These are phyloP conservation scores for Ganoderma boninense DNA, from an alignment of 1,284 basidiomycete species.

Conservation along the genomic window DNA sequence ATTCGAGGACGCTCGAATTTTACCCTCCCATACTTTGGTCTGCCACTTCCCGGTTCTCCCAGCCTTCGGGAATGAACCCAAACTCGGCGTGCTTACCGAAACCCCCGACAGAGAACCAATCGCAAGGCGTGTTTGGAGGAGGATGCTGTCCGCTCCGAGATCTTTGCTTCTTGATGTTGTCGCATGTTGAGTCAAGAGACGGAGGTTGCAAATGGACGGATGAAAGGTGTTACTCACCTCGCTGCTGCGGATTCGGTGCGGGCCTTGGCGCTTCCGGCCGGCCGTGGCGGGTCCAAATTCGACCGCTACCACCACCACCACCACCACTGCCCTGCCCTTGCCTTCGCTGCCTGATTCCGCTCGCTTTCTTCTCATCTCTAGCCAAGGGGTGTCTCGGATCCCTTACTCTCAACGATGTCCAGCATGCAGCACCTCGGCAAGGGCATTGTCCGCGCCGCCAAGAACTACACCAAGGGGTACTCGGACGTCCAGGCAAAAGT, in stretches of 20 bases:
- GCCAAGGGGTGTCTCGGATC: background rate
- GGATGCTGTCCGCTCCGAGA: too few species aligned
- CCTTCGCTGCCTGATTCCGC: background rate
- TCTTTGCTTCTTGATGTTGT: too few species aligned
- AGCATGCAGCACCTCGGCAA: slow-evolving; percentile 78
- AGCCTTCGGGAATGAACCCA: background rate
- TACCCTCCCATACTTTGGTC: background rate
- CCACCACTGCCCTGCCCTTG: background rate
- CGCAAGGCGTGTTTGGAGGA: too few species aligned
- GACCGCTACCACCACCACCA: background rate
- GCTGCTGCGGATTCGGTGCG: background rate
- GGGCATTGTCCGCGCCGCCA: slow-evolving; percentile 85
- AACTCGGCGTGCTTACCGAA: too few species aligned
- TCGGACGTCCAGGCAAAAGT: slow-evolving; percentile 96
- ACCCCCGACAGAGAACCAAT: background rate
- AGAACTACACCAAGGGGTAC: slow-evolving; percentile 96
- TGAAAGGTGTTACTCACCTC: background rate
- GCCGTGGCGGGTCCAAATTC: background rate
- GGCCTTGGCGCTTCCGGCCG: background rate
- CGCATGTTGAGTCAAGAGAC: too few species aligned
- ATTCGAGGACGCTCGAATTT: slow-evolving; percentile 20
- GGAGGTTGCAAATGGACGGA: background rate
- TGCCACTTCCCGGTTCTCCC: background rate
- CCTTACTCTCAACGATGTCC: slow-evolving; percentile 37
- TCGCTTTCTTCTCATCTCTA: background rate